Percentiles rank a stretch among this genome's conserved stretches.
Conservation (phyloP, 805 yeast species). For the Torulaspora maleeae region DNA sequence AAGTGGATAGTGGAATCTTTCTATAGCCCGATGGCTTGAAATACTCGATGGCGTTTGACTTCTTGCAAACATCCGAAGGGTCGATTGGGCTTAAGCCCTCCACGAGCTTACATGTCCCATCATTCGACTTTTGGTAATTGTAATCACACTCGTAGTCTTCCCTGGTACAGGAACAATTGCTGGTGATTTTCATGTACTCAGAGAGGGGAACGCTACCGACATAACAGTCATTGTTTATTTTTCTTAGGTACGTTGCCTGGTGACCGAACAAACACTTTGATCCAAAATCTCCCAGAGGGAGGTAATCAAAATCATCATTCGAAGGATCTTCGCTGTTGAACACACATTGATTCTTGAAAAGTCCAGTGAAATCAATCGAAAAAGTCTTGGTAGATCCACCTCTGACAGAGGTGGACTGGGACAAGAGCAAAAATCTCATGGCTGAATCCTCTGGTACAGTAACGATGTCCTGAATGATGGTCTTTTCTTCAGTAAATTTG, state of each 20-base stretch:
- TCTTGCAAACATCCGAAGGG: conserved; percentile 55
- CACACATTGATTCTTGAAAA: conserved; percentile 52
- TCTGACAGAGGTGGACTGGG: conserved; percentile 41
- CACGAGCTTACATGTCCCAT: conserved; percentile 85
- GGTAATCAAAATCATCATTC: conserved; percentile 56
- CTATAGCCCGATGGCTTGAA: conserved; percentile 92
- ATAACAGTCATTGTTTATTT: conserved; percentile 56
- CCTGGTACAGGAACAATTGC: conserved; percentile 80
- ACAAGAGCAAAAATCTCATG: conserved; percentile 66
- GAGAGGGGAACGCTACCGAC: conserved; percentile 59
- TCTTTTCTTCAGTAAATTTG: conserved; percentile 53
- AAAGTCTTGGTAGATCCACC: conserved; percentile 46
- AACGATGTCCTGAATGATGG: conserved; percentile 64
- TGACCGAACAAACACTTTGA: conserved; percentile 69
- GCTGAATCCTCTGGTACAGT: conserved; percentile 93
- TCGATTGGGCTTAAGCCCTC: conserved; percentile 66
- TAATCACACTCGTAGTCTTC: conserved; percentile 92
- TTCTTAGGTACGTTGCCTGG: conserved; percentile 53
- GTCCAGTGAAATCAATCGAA: conserved; percentile 53
- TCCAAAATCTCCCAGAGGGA: conserved; percentile 54
- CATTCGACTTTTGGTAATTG: conserved; percentile 63
- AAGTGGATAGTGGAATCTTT: conserved; percentile 76
- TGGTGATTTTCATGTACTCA: conserved; percentile 50
- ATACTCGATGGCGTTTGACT: conserved; percentile 57
- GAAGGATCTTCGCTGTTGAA: conserved; percentile 43